Base-by-base conservation (phyloP, 176 grass and related monocot genomes). In the maize (Zea mays) region DNA sequence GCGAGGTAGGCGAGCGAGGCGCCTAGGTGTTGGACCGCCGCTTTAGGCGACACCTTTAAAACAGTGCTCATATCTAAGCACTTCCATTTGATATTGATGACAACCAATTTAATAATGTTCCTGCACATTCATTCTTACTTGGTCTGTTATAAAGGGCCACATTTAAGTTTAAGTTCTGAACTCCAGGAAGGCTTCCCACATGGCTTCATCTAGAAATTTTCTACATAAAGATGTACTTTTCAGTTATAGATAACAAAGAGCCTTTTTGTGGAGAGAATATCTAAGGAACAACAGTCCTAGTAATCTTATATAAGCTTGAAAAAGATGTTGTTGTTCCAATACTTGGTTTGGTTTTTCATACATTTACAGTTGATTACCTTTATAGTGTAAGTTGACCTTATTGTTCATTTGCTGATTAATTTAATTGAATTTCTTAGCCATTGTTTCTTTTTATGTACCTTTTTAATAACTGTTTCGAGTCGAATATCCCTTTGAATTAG, bases 111-210 rank as follows among this genome's bases (percentile, higher is more conserved):
- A 65, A 11, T 69, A 63, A 36, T 82, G 34, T 34, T 3, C 46
- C 47, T 65, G 27, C 20, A 81, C 62, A 86, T 70, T 74, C 17
- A 42, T 67, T 74, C 21, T 44, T 52, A 42, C 17, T 17, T 81
- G 21, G 36, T 81, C 46, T 34, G 61, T 64, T 47, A 39, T 64
- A 71, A 70, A 17, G 10, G 4, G 67, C 13, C 71, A 63, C 36
- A 36, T 72, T 73, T 50, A 66, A 46, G 5, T 54, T 16, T 54
- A 54, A 19, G 50, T 55, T 74, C 12, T 33, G 76, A 82, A 86
- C 79, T 82, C 40, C 4, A 64, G 35, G 38, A 57, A 17, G 45
- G 68, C 15, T 49, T 72, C 11, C 35, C 76, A 20, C 8, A 6
- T 81, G 45, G n/a, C 47, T 65, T 82, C 59, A 8, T 39, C 36